Evolutionary conservation across 2,329 filamentous ascomycete species (phyloP), one percentile per base, ranked within the genome.

Genomic region (Phyllosticta citrichinensis): DNA sequence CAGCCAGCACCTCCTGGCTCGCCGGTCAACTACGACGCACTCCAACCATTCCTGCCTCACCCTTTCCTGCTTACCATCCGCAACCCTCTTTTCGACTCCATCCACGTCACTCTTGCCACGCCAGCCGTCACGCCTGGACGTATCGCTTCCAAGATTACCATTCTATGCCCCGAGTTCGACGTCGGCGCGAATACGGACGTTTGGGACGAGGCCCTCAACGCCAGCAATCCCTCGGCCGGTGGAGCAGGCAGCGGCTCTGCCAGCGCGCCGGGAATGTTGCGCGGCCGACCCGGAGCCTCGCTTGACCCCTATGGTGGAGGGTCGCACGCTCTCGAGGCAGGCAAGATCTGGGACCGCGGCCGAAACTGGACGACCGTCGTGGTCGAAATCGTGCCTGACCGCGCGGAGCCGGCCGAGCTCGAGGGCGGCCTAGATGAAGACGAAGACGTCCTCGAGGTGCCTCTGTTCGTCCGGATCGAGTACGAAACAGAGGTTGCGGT

Each of bases 281-380:
- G 40, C 40, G 40, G 40, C 17, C 40, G 52, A 5, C 19, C 67
- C 1, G 66, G 68, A 11, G 53, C 25, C 33, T 67, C 67, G 2
- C 67, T 70, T 17, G 35, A 27, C 33, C 25, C 19, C 12, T 47
- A 47, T 8, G 40, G 40, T n/a, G 19, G 24, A 6, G 40, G 40
- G 14, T 47, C 40, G 17, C 40, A 47, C 40, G 85, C 84, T 69
- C 84, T 89, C 17, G 91, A 96, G 73, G 89, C 89, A 0, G 94
- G 93, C 58, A 97, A 97, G 75, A 86, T 97, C n/a, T 99, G 91
- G 89, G 92, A 97, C 65, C 84, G 87, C 59, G 93, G 92, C 0
- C 81, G 92, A 40, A 99, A 97, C 73, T 97, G 92, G 89, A 94
- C 94, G 17, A 94, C 87, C 65, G 90, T 99, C 11, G 89, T 97